Evolutionary conservation across 2,329 filamentous ascomycete genomes (phyloP).

Genomic region (Zasmidium angulare): DNA sequence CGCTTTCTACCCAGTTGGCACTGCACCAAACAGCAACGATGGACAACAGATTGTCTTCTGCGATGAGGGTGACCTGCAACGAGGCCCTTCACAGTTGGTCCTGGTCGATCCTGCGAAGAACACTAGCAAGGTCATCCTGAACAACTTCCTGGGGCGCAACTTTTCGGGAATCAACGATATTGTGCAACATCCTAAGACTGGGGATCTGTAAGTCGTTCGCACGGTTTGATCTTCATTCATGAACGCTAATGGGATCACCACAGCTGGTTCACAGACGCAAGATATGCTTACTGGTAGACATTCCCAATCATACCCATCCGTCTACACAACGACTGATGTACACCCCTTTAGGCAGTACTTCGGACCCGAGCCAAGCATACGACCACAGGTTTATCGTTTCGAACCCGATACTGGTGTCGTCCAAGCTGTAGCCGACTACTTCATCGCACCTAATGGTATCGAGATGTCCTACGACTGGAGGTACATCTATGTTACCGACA

Average conservation of each 20-base stretch:
- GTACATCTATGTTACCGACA: constrained; percentile 58
- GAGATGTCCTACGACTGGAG: constrained; percentile 56
- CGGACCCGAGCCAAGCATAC: constrained; percentile 52
- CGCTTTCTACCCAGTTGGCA: constrained; percentile 34
- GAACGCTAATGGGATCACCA: no score
- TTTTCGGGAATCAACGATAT: constrained; percentile 63
- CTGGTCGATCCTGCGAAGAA: constrained; percentile 31
- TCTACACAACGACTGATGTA: neutral
- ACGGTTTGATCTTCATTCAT: no score
- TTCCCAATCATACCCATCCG: neutral
- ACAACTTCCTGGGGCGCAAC: constrained; percentile 61
- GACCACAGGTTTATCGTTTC: constrained; percentile 60
- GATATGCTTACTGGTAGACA: constrained; percentile 54
- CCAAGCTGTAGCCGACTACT: constrained; percentile 58
- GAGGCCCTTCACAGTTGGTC: constrained; percentile 27
- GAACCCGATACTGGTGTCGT: constrained; percentile 54
- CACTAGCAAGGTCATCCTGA: constrained; percentile 45
- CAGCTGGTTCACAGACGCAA: constrained; percentile 58
- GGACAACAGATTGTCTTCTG: constrained; percentile 36
- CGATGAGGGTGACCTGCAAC: constrained; percentile 32
- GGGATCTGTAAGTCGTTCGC: constrained; percentile 47
- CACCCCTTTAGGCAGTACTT: constrained; percentile 38
- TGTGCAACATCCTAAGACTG: constrained; percentile 52
- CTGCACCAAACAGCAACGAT: constrained; percentile 30
- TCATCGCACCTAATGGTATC: constrained; percentile 58